phyloP scores from a whole-genome alignment of 345 rosid species.

The Boechera retrofracta region DNA sequence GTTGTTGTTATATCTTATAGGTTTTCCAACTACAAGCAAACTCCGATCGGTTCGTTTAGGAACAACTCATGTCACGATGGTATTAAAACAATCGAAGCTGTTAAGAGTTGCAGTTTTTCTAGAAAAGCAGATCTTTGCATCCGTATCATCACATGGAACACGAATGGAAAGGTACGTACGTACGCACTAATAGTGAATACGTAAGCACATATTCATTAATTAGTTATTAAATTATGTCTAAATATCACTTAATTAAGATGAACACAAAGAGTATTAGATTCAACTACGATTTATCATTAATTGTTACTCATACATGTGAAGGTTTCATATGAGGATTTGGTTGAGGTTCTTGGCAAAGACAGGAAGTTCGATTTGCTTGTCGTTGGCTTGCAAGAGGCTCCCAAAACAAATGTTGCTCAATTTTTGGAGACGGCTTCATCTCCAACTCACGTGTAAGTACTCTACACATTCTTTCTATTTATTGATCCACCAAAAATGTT shows the following conservation, averaged over 20 bases:
- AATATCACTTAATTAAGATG: not conserved
- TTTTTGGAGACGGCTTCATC: constrained; percentile 40
- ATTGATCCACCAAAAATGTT: not conserved
- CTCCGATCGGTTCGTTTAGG: constrained; percentile 26
- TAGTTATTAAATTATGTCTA: not conserved
- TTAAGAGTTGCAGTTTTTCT: constrained; percentile 54
- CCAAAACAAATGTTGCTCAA: constrained; percentile 35
- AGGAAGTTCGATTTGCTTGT: constrained; percentile 44
- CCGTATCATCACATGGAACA: constrained; percentile 77
- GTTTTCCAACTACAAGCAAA: constrained; percentile 37
- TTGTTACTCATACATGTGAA: constrained; percentile 7
- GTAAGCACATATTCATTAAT: not conserved
- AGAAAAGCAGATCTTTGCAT: constrained; percentile 63
- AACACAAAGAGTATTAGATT: not conserved
- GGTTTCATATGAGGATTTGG: constrained; percentile 46
- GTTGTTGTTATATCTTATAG: constrained; percentile 20
- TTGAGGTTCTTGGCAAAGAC: constrained; percentile 41
- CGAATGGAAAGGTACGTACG: constrained; percentile 67
- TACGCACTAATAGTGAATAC: not conserved
- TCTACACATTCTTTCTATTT: not conserved
- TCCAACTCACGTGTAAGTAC: constrained; percentile 41
- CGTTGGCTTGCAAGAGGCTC: constrained; percentile 46
- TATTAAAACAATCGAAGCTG: constrained; percentile 55
- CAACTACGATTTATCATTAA: not conserved
- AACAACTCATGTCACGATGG: constrained; percentile 49